Conservation (phyloP, 306 rosid species). For the Spatholobus suberectus region DNA sequence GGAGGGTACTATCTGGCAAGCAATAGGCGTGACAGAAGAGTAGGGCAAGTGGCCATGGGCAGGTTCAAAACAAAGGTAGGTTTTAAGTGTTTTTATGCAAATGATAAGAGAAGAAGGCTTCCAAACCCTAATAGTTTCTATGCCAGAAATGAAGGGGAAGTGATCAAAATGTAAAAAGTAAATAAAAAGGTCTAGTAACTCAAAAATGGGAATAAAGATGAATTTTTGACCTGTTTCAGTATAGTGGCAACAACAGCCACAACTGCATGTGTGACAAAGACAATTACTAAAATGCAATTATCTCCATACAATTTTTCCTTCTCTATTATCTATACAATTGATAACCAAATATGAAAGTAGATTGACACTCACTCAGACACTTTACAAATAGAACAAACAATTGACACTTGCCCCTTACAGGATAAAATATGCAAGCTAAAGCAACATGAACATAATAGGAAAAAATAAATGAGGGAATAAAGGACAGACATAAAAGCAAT, state of each 20-base stretch:
- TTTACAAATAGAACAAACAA: not conserved
- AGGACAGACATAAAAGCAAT: not conserved
- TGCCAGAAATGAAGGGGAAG: not conserved
- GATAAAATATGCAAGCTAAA: constrained; percentile 2
- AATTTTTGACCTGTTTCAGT: not conserved
- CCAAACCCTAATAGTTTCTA: not conserved
- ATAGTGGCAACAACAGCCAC: not conserved
- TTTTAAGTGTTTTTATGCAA: not conserved
- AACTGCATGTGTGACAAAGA: constrained; percentile 1
- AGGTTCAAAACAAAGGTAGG: not conserved
- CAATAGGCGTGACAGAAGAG: not conserved
- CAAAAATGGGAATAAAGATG: not conserved
- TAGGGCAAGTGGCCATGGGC: not conserved
- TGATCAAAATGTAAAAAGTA: not conserved
- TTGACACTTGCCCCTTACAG: constrained; percentile 6
- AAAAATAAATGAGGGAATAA: not conserved
- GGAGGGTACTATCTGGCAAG: not conserved
- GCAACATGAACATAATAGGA: not conserved
- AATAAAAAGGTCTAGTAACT: not conserved
- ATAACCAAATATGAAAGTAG: constrained; percentile 9
- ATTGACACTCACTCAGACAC: not conserved
- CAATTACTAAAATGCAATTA: constrained; percentile 15
- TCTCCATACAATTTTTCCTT: constrained; percentile 15
- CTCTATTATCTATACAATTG: not conserved
- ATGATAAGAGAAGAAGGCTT: not conserved